These are phyloP conservation scores for Alternaria ventricosa DNA, from an alignment of 2,329 filamentous ascomycete species.

Conservation along the genomic window DNA sequence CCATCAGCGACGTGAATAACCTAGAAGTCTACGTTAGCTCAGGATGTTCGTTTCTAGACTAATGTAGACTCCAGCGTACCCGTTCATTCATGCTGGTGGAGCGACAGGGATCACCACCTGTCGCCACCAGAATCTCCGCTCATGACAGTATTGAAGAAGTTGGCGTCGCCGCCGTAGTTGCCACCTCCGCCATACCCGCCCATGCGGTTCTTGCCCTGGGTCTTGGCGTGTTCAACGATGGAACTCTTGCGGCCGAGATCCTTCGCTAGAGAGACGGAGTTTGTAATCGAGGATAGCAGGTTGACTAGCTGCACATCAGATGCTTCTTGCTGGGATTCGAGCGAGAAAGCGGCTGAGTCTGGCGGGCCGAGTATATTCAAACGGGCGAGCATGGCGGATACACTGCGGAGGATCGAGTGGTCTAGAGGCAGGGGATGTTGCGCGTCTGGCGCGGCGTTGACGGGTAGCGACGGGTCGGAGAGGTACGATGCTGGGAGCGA, in stretches of 20 bases:
- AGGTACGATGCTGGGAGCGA: constrained; percentile 72
- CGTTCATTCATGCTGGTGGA: not conserved
- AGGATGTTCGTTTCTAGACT: not conserved
- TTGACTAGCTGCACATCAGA: constrained; percentile 84
- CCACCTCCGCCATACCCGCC: constrained; percentile 12
- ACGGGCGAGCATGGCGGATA: constrained; percentile 83
- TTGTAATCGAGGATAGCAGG: constrained; percentile 76
- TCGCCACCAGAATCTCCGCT: constrained; percentile 20
- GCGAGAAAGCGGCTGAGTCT: constrained; percentile 67
- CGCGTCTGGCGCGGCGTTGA: constrained; percentile 37
- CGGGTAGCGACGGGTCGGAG: constrained; percentile 53
- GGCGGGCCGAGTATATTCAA: constrained; percentile 81
- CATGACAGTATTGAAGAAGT: constrained; percentile 32
- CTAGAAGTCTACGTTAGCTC: not conserved
- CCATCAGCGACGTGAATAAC: not conserved
- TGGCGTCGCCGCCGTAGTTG: constrained; percentile 16
- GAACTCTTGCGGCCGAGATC: constrained; percentile 77
- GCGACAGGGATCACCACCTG: constrained; percentile 12
- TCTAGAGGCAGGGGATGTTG: constrained; percentile 53
- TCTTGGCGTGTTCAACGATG: constrained; percentile 51
- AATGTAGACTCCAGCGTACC: not conserved
- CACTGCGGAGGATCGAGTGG: constrained; percentile 81
- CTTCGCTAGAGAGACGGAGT: constrained; percentile 72
- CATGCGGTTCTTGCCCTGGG: constrained; percentile 36
- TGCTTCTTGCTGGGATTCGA: constrained; percentile 76